phyloP scores from a whole-genome alignment of 495 filamentous ascomycete genomes.

The Hamigera avellanea region DNA sequence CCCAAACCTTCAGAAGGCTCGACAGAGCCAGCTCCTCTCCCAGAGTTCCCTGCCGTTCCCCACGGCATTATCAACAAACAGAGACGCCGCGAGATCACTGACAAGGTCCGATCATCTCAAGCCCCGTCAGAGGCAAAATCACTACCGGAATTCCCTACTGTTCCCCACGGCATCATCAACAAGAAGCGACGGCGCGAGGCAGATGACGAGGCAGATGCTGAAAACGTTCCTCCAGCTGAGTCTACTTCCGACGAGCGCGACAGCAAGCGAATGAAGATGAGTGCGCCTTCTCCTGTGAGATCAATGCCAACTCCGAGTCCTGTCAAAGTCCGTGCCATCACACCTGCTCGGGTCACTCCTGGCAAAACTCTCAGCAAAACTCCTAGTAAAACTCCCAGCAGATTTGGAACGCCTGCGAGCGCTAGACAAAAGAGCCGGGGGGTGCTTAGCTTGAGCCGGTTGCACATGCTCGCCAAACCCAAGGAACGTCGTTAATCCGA shows the following conservation, averaged over 20 bases:
- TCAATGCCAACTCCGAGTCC: conserved; percentile 22
- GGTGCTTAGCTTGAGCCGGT: conserved; percentile 33
- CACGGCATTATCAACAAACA: conserved; percentile 58
- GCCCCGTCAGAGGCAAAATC: background rate
- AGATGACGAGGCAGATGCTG: conserved; percentile 24
- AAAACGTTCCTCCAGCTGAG: conserved; percentile 32
- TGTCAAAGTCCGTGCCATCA: conserved; percentile 23
- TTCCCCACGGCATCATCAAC: conserved; percentile 50
- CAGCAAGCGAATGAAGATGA: conserved; percentile 32
- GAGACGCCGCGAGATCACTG: conserved; percentile 41
- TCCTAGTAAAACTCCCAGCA: conserved; percentile 10
- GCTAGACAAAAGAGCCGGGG: conserved; percentile 20
- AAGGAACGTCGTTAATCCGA: conserved; percentile 23
- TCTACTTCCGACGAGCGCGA: conserved; percentile 24
- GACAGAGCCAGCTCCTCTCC: conserved; percentile 4
- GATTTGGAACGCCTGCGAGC: conserved; percentile 26
- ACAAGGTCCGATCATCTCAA: background rate
- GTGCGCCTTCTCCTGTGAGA: conserved; percentile 25
- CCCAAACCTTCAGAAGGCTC: too few relatives aligned
- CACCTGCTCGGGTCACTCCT: conserved; percentile 6
- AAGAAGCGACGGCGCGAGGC: conserved; percentile 44
- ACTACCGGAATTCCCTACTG: conserved; percentile 3
- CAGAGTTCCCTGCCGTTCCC: conserved; percentile 31
- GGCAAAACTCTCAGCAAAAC: too few relatives aligned
- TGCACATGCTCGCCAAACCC: conserved; percentile 41